phyloP scores from a whole-genome alignment of 352 stramenopile genomes.

The Phytophthora multivora region DNA sequence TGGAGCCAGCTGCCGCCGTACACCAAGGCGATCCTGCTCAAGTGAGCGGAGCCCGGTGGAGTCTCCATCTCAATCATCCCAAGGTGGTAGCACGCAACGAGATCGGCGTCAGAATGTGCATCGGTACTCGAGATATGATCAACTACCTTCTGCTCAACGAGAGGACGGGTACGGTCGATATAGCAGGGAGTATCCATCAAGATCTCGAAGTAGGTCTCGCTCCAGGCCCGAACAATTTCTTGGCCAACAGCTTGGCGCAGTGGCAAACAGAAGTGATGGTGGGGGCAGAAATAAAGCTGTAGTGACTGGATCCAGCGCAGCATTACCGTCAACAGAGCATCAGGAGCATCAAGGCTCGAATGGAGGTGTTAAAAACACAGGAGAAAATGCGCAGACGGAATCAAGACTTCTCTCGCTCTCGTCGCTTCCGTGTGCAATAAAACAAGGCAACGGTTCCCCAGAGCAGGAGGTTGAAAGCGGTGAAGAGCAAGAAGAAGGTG shows the following conservation, averaged over 20 bases:
- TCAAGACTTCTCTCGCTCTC: not conserved
- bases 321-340: not conserved
- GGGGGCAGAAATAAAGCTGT: not conserved
- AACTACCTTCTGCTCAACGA: not conserved
- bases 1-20: not conserved
- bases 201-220: conserved; percentile 14
- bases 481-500: conserved; percentile 26
- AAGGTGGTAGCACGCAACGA: conserved; percentile 1
- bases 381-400: not conserved
- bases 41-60: conserved; percentile 30
- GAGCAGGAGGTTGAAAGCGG: conserved; percentile 6
- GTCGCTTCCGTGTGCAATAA: not conserved
- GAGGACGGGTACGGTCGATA: not conserved
- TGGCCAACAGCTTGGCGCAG: not conserved
- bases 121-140: conserved; percentile 13
- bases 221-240: conserved; percentile 7
- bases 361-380: not conserved
- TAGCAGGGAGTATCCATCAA: conserved; percentile 2
- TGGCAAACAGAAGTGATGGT: not conserved
- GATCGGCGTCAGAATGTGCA: conserved; percentile 4
- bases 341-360: not conserved
- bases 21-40: conserved; percentile 31
- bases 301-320: not conserved
- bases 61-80: conserved; percentile 9
- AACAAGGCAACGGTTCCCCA: not conserved